Evolutionary conservation across 805 yeast genomes (phyloP), one percentile per base, ranked within the genome.

Genomic region (Candida parachauliodes): DNA sequence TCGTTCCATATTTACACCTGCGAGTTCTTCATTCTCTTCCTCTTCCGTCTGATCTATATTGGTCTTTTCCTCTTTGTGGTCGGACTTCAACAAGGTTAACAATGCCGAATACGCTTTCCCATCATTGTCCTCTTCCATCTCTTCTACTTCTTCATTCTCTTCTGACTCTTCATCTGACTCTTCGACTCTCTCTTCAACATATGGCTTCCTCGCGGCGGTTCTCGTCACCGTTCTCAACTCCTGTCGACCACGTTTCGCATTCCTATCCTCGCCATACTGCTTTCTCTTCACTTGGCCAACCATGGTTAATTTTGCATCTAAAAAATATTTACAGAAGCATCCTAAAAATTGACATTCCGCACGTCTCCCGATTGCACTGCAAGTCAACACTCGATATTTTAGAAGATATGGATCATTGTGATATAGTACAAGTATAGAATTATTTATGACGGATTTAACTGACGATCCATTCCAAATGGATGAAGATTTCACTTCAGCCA

Each of bases 61-160:
- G 12, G 33, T 42, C 20, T 18, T 19, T 28, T 27, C 41, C 43
- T 36, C 39, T 29, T 19, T 36, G 15, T 70, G 73, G 36, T 74
- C 79, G 8, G 75, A 57, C 29, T 66, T 71, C 43, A 83, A 65
- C 34, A 84, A 66, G 1, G 86, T 77, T 51, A 84, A 55, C 34
- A 84, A 61, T 1, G 91, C 89, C 47, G 74, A 72, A 56, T 84
- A 83, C 0, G 83, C 84, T 49, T 68, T 65, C 3, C 72, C 68
- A 22, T 59, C 51, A 7, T 47, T 51, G 8, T 25, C 31, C 36
- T 53, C 49, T n/a, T 37, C 47, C 14, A 48, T 40, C 8, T 47
- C 42, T 7, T 48, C 42, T 4, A 49, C 52, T 11, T 45, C 50
- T 9, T 44, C 51, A 8, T 29, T 41, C 22, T 47, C 48, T 5